Evolutionary conservation across 2,329 filamentous ascomycete genomes (phyloP).

Genomic region (Exophiala xenobiotica): DNA sequence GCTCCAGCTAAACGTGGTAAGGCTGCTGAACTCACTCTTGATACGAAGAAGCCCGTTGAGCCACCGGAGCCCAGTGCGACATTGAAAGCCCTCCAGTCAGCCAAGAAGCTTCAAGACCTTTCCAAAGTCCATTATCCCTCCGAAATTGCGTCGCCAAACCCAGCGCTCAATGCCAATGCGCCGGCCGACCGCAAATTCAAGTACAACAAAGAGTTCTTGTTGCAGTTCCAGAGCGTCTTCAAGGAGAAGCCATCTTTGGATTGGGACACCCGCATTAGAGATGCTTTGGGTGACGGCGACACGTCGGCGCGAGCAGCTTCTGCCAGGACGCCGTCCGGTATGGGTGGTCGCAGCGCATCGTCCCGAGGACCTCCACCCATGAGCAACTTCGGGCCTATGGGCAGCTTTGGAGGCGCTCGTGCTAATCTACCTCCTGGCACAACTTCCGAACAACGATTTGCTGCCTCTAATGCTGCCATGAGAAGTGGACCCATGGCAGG

Average conservation of each 20-base stretch:
- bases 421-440: slow-evolving; percentile 70
- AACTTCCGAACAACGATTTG: slow-evolving; percentile 75
- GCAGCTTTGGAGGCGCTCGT: slow-evolving; percentile 58
- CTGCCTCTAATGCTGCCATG: slow-evolving; percentile 57
- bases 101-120: slow-evolving; percentile 80
- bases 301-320: slow-evolving; percentile 64
- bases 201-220: slow-evolving; percentile 91
- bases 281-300: slow-evolving; percentile 73
- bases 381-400: slow-evolving; percentile 61
- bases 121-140: slow-evolving; percentile 77
- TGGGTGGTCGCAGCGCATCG: slow-evolving; percentile 52
- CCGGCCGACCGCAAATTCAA: slow-evolving; percentile 80
- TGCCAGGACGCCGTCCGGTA: slow-evolving; percentile 49
- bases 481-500: slow-evolving; percentile 40
- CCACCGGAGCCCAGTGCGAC: slow-evolving; percentile 90
- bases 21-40: slow-evolving; percentile 83
- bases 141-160: slow-evolving; percentile 85
- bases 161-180: slow-evolving; percentile 74
- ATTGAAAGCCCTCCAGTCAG: slow-evolving; percentile 87
- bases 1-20: slow-evolving; percentile 66
- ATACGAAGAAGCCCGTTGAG: slow-evolving; percentile 83
- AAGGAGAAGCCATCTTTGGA: slow-evolving; percentile 94
- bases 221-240: slow-evolving; percentile 95
- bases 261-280: slow-evolving; percentile 86
- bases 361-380: slow-evolving; percentile 52